A percentile compares a stretch with the other conserved stretches of the same genome.
These are phyloP conservation scores for Capsella rubella DNA, from an alignment of 441 rosid genomes.

Conservation along the genomic window DNA sequence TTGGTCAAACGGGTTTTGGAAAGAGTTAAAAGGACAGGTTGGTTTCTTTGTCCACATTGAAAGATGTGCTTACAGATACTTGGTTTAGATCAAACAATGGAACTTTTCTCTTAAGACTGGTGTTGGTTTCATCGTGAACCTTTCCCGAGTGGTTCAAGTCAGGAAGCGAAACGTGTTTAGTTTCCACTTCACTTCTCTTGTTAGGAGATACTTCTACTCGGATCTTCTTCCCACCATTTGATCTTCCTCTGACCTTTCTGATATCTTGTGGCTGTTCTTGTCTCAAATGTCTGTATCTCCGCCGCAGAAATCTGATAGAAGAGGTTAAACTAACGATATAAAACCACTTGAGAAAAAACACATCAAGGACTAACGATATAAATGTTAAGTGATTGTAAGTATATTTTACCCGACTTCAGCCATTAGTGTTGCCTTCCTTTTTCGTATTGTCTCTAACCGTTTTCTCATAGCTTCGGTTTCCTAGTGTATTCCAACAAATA, in stretches of 20 bases:
- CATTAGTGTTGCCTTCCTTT: conserved; percentile 40
- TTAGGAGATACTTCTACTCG: conserved; percentile 29
- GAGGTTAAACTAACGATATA: not conserved
- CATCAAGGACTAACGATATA: conserved; percentile 1
- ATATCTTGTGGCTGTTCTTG: conserved; percentile 32
- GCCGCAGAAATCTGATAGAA: conserved; percentile 39
- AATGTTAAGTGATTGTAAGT: conserved; percentile 9
- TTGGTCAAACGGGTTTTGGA: not conserved
- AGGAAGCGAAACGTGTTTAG: conserved; percentile 39
- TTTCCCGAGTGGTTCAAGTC: conserved; percentile 43
- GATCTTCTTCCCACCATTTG: conserved; percentile 31
- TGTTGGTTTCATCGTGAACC: conserved; percentile 28
- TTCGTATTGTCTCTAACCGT: conserved; percentile 19
- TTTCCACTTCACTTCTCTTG: conserved; percentile 22
- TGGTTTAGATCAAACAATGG: conserved; percentile 47
- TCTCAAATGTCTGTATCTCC: conserved; percentile 42
- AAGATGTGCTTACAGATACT: conserved; percentile 40
- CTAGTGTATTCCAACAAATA: conserved; percentile 24
- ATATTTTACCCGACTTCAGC: conserved; percentile 40
- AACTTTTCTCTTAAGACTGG: conserved; percentile 37
- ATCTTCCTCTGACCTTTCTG: conserved; percentile 29
- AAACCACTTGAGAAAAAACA: conserved; percentile 11
- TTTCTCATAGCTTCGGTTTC: conserved; percentile 38
- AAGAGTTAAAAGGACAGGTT: not conserved
- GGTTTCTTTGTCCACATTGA: conserved; percentile 1